Conservation (phyloP, 2,329 filamentous ascomycete genomes). For the Penicillium crustosum region DNA sequence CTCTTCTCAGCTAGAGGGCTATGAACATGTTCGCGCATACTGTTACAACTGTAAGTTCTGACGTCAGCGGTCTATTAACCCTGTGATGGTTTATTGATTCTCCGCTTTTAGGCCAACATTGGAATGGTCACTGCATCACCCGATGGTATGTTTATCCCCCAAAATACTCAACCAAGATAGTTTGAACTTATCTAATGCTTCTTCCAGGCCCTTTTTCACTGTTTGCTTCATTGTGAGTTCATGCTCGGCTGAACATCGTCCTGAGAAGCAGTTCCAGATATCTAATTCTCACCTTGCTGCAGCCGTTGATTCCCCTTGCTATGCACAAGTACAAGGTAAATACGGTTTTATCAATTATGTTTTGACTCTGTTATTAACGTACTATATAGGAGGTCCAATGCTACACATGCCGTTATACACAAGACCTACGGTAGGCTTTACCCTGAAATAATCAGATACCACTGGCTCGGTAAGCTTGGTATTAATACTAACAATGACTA, state of each 20-base stretch:
- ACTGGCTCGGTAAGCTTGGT: neutral
- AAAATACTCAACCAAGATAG: neutral
- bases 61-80: conserved; percentile 1
- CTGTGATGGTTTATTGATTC: neutral
- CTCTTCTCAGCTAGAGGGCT: conserved; percentile 46
- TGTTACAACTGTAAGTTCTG: conserved; percentile 46
- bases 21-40: conserved; percentile 47
- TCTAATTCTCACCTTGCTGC: conserved; percentile 11
- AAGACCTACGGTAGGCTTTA: conserved; percentile 36
- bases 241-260: neutral
- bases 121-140: conserved; percentile 46
- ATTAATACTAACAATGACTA: neutral
- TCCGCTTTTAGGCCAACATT: conserved; percentile 39
- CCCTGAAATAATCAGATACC: neutral
- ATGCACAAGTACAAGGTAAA: conserved; percentile 42
- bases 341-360: neutral
- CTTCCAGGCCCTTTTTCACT: conserved; percentile 46
- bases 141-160: conserved; percentile 37
- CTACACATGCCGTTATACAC: conserved; percentile 39
- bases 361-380: neutral
- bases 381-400: conserved; percentile 38
- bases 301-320: conserved; percentile 43
- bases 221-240: conserved; percentile 45
- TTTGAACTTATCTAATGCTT: conserved; percentile 9
- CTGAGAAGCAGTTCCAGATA: neutral